A percentile compares a stretch with the other conserved stretches of the same genome.
phyloP scores from a whole-genome alignment of 192 early-diverging fungal genomes.

The Entrophospora sp. region DNA sequence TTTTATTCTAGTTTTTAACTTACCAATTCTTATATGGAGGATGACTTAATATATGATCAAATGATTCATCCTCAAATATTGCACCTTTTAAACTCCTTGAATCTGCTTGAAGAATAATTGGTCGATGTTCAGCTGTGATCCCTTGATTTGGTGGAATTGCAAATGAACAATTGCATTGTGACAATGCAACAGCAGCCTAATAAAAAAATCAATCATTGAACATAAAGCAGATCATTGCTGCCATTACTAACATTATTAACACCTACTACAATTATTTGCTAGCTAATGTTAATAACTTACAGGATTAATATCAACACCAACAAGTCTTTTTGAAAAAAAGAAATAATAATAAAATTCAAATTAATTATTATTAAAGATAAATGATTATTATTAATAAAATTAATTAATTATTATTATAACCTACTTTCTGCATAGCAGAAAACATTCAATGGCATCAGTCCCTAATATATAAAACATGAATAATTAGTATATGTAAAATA shows the following conservation, averaged over 20 bases:
- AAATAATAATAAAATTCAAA: neutral
- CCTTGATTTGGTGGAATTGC: constrained; percentile 50
- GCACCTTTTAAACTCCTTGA: constrained; percentile 56
- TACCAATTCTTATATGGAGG: constrained; percentile 91
- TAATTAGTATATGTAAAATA: too few relatives aligned
- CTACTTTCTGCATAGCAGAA: constrained; percentile 66
- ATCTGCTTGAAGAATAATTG: constrained; percentile 76
- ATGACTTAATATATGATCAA: constrained; percentile 85
- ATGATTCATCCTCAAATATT: constrained; percentile 64
- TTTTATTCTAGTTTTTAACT: neutral
- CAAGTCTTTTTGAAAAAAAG: constrained; percentile 23
- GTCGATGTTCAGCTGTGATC: constrained; percentile 68
- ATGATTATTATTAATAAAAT: neutral
- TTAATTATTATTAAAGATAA: too few relatives aligned
- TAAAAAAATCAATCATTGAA: neutral
- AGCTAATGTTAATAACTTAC: constrained; percentile 25
- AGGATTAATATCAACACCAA: constrained; percentile 86
- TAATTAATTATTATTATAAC: neutral
- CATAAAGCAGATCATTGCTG: too few relatives aligned
- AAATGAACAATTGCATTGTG: constrained; percentile 83
- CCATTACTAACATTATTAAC: too few relatives aligned
- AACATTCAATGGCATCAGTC: constrained; percentile 87
- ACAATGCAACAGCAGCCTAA: constrained; percentile 66
- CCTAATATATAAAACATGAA: constrained; percentile 21
- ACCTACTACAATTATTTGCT: too few relatives aligned